Conservation (phyloP, 257 asterid species). For the Henckelia pumila region DNA sequence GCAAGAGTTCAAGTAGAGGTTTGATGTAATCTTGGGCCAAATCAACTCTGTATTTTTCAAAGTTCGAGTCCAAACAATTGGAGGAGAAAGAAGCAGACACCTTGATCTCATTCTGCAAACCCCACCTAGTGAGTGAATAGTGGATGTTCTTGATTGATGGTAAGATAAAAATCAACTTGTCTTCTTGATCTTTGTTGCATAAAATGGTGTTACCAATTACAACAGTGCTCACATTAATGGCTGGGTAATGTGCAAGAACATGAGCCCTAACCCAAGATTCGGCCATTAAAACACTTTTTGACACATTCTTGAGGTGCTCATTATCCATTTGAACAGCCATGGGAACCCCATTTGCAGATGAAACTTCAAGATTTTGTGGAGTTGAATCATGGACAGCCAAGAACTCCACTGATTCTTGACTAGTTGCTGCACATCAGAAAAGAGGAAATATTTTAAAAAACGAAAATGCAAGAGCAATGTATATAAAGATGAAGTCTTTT, state of each 20-base stretch:
- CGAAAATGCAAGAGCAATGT: background rate
- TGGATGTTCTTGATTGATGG: constrained; percentile 70
- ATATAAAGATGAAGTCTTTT: background rate
- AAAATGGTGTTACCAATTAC: constrained; percentile 50
- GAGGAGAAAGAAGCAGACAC: constrained; percentile 53
- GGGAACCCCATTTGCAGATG: constrained; percentile 24
- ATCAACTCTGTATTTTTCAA: constrained; percentile 32
- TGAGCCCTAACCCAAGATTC: constrained; percentile 67
- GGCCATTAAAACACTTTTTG: constrained; percentile 61
- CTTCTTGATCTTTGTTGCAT: constrained; percentile 39
- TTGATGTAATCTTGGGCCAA: constrained; percentile 34
- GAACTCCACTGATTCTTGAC: constrained; percentile 50
- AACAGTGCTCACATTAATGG: constrained; percentile 52
- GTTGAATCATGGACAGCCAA: constrained; percentile 35
- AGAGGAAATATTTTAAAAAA: background rate
- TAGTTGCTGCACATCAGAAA: constrained; percentile 38
- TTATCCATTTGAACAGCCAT: constrained; percentile 51
- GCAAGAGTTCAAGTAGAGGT: constrained; percentile 50
- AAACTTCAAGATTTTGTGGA: constrained; percentile 24
- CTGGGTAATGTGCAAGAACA: constrained; percentile 67
- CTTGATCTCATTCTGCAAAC: constrained; percentile 64
- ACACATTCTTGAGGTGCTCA: constrained; percentile 44
- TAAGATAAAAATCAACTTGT: constrained; percentile 32
- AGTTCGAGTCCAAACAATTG: constrained; percentile 40
- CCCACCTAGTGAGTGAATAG: constrained; percentile 90